Evolutionary conservation across 768 basidiomycete species (phyloP).

Genomic region (Suillus discolor): DNA sequence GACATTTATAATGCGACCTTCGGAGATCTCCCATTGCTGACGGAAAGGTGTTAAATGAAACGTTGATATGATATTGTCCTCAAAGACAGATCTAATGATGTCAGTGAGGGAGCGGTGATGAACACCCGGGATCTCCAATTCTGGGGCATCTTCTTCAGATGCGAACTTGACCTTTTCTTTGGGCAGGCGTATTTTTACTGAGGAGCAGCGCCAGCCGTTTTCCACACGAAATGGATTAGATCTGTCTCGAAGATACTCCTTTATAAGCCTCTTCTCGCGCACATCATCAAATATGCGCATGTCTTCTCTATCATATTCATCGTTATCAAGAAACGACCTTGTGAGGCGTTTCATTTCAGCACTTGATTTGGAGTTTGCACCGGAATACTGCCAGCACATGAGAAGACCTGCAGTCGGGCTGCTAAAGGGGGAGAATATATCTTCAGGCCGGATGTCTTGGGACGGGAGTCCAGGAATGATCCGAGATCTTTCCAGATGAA

Average conservation of each 20-base stretch:
- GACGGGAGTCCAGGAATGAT: not conserved
- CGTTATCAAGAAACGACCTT: slow-evolving; percentile 21
- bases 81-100: slow-evolving; percentile 4
- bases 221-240: slow-evolving; percentile 7
- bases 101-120: slow-evolving; percentile 8
- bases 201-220: slow-evolving; percentile 11
- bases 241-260: not conserved
- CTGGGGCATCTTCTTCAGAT: slow-evolving; percentile 2
- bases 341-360: slow-evolving; percentile 29
- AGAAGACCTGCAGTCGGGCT: slow-evolving; percentile 27
- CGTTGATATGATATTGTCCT: not conserved
- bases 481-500: not conserved
- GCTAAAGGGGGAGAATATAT: slow-evolving; percentile 17
- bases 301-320: slow-evolving; percentile 24
- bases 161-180: slow-evolving; percentile 1
- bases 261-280: not conserved
- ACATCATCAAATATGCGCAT: slow-evolving; percentile 18
- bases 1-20: not conserved
- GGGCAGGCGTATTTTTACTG: slow-evolving; percentile 2
- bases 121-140: not conserved
- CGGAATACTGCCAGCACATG: slow-evolving; percentile 34
- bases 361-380: slow-evolving; percentile 28
- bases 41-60: not conserved
- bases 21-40: not conserved
- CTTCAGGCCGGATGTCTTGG: not conserved